Base-by-base conservation (phyloP, 2,329 filamentous ascomycete genomes). In the Aspergillus cejpii region DNA sequence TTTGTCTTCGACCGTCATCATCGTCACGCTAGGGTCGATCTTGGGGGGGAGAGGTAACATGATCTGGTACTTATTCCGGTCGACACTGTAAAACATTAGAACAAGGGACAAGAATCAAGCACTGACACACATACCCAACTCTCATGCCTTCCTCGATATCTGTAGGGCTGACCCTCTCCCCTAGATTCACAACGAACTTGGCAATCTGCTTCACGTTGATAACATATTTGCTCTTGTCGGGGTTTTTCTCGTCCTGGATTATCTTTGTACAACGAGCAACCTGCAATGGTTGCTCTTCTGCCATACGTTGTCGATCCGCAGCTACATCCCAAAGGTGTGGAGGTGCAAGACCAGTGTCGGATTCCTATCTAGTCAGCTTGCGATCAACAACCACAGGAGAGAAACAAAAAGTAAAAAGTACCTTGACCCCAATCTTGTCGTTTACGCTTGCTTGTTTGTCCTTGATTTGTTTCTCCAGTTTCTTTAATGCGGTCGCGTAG, bases 1-100 rank as follows among this genome's bases (percentile, higher is more conserved):
- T 77, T 98, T 98, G 74, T 98, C 92, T 75, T 98, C 92, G 53
- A 98, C 92, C 40, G 92, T 97, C 92, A 98, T 98, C 92, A 98
- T 98, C 29, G 92, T 98, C 56, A 98, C 92, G 58, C 87, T 95
- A 43, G 92, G 91, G 64, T 98, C 92, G 74, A 98, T 98, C 78
- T 97, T 98, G 27, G 92, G 92, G 34, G 92, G 92, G 43, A 98
- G 74, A 27, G 92, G 92, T 38, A 98, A 78, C 69, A 98, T 83
- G 62, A 98, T 98, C 73, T 98, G 92, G 72, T 98, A 98, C 77
- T 98, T 98, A 76, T 94, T 97, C 46, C 92, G 80, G 70, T 98
- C 92, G 66, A 98, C 92, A 65, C 81, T 79, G 47, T 17, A 15
- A n/a, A 28, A 14, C 10, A 2, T 26, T 48, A 20, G 39, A 38